Evolutionary conservation across 345 rosid species (phyloP), one percentile per base, ranked within the genome.

Genomic region (Schrenkiella parvula): DNA sequence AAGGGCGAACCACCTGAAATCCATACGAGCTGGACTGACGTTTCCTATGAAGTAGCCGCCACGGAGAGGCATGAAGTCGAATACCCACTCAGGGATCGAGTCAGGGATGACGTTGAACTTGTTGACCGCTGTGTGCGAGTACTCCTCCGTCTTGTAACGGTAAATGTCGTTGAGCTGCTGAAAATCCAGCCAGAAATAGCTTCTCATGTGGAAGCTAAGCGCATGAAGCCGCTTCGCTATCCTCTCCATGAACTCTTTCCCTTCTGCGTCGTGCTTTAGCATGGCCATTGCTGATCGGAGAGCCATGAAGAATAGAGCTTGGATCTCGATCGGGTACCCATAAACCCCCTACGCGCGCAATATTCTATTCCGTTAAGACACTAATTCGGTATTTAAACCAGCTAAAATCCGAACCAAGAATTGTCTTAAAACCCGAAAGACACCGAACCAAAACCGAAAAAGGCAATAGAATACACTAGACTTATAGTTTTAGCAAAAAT

Each of bases 1-100:
- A 44, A 84, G 73, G 57, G 85, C 84, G 44, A 88, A 86, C 93
- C 90, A 88, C 64, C 87, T 84, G 53, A 88, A 86, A 58, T 84
- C 93, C 90, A 86, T 86, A 32, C 66, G 82, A 3, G 88, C 84
- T 4, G 87, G 90, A 53, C 90, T 88, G 14, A 88, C 82, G 21
- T 88, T 87, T 46, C 93, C 90, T 6, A 86, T 77, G 65, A 88
- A 85, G 79, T 88, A 88, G 34, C 90, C 93, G 1, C 93, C 87
- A 0, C 80, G 85, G 13, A 60, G 72, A 13, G 88, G 87, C 89
- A 85, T 79, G 82, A 85, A 87, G 69, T 87, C 89, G 32, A 87
- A 87, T 17, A 87, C 87, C 89, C 89, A 87, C 7, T 87, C 69
- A 11, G 89, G 87, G 42, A 87, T 83, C 9, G 89, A 85, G 60